Conservation (phyloP, 306 rosid genomes). For the Dryas alaskensis region DNA sequence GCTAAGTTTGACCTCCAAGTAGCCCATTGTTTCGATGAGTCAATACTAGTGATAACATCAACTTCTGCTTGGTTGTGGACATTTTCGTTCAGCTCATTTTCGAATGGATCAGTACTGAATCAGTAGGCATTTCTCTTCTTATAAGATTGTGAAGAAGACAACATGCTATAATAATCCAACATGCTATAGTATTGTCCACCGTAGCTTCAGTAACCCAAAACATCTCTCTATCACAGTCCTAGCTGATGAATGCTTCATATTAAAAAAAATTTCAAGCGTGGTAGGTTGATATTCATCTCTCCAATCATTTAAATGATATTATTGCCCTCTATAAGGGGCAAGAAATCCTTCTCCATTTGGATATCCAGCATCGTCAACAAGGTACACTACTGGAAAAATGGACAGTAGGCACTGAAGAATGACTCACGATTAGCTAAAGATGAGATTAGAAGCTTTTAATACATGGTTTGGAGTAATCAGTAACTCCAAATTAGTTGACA, state of each 20-base stretch:
- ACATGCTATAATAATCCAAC: not conserved
- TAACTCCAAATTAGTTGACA: too few relatives aligned
- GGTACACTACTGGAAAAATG: too few relatives aligned
- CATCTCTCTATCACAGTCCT: slow-evolving; percentile 5
- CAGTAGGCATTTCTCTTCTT: not conserved
- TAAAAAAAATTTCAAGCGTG: not conserved
- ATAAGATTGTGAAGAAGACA: slow-evolving; percentile 7
- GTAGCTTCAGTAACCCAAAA: not conserved
- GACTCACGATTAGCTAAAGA: too few relatives aligned
- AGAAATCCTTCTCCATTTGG: slow-evolving; percentile 9
- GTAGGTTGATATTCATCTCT: not conserved
- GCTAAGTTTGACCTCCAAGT: not conserved
- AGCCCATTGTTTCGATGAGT: slow-evolving; percentile 3
- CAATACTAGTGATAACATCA: not conserved
- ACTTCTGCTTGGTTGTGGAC: not conserved
- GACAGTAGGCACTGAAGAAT: too few relatives aligned
- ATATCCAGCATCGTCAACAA: slow-evolving; percentile 12
- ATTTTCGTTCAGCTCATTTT: not conserved
- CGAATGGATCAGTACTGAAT: not conserved
- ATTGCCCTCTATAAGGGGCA: not conserved
- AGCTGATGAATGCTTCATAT: slow-evolving; percentile 8
- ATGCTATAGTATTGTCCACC: not conserved
- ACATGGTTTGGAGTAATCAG: too few relatives aligned
- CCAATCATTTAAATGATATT: slow-evolving; percentile 6
- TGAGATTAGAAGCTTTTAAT: too few relatives aligned